Base-by-base conservation (phyloP, 352 stramenopile species). In the Plasmopara halstedii region DNA sequence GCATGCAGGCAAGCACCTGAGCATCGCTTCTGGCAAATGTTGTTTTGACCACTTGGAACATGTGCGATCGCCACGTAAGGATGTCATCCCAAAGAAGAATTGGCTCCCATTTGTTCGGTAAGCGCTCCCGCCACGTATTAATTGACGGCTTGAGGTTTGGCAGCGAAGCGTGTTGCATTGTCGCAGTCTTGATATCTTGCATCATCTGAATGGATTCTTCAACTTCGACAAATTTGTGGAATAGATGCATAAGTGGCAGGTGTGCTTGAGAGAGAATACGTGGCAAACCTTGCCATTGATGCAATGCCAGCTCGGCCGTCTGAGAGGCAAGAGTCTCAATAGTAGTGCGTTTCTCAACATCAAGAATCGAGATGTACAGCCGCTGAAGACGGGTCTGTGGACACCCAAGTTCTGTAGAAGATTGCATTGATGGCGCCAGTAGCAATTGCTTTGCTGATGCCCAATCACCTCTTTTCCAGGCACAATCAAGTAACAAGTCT, bases 61-160 rank as follows among this genome's bases (percentile, higher is more conserved):
- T 95, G 71, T 97, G 86, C 36, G 82, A 86, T 18, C 89, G 74
- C 89, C 89, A 97, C 44, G 83, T 96, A 15, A 97, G 62, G 25
- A 97, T 92, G 44, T 96, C 85, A 50, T 97, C 88, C 89, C 89
- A 97, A 9, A 95, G 58, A 44, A 95, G 57, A 61, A 96, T 91
- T 10, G 83, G 81, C 26, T 97, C 89, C 83, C 88, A 96, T 57
- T 94, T 94, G 63, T 97, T 97, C 7, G 88, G 88, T 37, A 97
- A 62, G 1, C 89, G 84, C 53, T 97, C 86, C 34, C 88, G 67
- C 89, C 89, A 97, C 40, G 84, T 95, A 67, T 94, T 94, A 58
- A 97, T 93, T 17, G 75, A 87, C 20, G 83, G 76, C 53, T 96
- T 96, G 25, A 97, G 68, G 40, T 97, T 94, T 15, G 88, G 88